phyloP scores from a whole-genome alignment of 1,284 basidiomycete species.

The Thelephora terrestris region DNA sequence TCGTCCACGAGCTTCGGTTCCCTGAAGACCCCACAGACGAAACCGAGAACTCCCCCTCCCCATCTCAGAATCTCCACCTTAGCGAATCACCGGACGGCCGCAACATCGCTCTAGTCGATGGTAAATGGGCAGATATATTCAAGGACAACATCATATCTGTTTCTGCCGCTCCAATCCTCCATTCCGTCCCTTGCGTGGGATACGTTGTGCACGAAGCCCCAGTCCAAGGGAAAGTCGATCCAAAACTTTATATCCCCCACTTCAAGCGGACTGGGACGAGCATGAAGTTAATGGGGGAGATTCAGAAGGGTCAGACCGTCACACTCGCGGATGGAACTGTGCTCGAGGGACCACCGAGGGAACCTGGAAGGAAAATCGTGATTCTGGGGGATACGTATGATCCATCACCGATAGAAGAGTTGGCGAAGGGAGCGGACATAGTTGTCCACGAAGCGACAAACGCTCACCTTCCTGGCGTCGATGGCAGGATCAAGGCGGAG shows the following conservation, averaged over 20 bases:
- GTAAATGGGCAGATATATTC: slow-evolving; percentile 67
- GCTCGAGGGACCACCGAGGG: slow-evolving; percentile 59
- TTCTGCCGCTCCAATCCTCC: slow-evolving; percentile 76
- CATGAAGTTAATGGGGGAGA: slow-evolving; percentile 55
- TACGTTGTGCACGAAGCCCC: slow-evolving; percentile 73
- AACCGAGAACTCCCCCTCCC: slow-evolving; percentile 38
- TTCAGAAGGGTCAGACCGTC: slow-evolving; percentile 65
- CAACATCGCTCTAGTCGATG: slow-evolving; percentile 56
- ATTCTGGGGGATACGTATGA: slow-evolving; percentile 80
- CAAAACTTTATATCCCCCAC: slow-evolving; percentile 50
- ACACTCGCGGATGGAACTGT: slow-evolving; percentile 70
- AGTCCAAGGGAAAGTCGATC: slow-evolving; percentile 68
- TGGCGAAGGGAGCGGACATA: slow-evolving; percentile 56
- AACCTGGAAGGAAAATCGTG: slow-evolving; percentile 64
- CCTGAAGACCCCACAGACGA: slow-evolving; percentile 40
- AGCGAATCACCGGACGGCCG: slow-evolving; percentile 56
- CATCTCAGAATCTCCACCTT: slow-evolving; percentile 20
- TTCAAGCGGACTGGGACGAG: slow-evolving; percentile 65
- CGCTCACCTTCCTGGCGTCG: slow-evolving; percentile 69
- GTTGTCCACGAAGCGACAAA: slow-evolving; percentile 88
- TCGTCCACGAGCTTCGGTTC: slow-evolving; percentile 84
- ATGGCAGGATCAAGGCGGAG: slow-evolving; percentile 41
- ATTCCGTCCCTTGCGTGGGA: slow-evolving; percentile 77
- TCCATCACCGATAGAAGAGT: slow-evolving; percentile 48
- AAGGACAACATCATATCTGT: slow-evolving; percentile 52